Conservation (phyloP, 2,329 filamentous ascomycete genomes). For the Colletotrichum incanum region DNA sequence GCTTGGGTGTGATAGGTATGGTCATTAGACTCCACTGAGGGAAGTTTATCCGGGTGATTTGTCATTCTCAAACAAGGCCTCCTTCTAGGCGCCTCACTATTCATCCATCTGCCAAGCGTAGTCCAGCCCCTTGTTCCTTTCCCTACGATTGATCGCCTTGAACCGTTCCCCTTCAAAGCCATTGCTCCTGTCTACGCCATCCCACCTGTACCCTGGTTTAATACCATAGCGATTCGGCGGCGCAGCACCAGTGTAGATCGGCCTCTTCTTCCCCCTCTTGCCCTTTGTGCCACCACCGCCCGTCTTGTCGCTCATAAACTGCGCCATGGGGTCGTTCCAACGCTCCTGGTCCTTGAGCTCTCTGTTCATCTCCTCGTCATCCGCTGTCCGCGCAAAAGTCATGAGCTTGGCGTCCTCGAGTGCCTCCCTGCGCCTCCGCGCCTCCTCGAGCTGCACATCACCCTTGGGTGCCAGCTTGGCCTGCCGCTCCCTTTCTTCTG, state of each 20-base stretch:
- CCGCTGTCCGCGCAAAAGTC: slow-evolving; percentile 83
- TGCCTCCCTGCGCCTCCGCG: slow-evolving; percentile 74
- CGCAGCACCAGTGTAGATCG: slow-evolving; percentile 83
- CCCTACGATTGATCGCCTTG: slow-evolving; percentile 84
- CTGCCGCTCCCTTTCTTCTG: slow-evolving; percentile 78
- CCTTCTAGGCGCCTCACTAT: slow-evolving; percentile 57
- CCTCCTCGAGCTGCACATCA: slow-evolving; percentile 84
- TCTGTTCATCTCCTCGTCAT: slow-evolving; percentile 89
- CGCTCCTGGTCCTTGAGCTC: slow-evolving; percentile 82
- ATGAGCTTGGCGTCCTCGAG: slow-evolving; percentile 88
- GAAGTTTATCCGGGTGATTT: too few species aligned
- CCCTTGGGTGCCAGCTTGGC: slow-evolving; percentile 83
- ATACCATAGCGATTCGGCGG: slow-evolving; percentile 96
- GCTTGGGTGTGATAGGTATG: too few species aligned
- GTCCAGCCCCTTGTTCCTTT: slow-evolving; percentile 83
- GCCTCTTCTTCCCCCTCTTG: slow-evolving; percentile 61
- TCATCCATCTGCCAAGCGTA: slow-evolving; percentile 99
- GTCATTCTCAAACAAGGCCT: neutral
- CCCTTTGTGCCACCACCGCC: slow-evolving; percentile 46
- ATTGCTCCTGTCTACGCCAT: slow-evolving; percentile 94
- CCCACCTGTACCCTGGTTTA: slow-evolving; percentile 92
- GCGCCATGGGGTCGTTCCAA: slow-evolving; percentile 96
- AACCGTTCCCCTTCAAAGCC: slow-evolving; percentile 96
- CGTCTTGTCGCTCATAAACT: slow-evolving; percentile 76
- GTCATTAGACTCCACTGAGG: neutral